Conservation (phyloP, 371 early-diverging fungal genomes). For the Basidiobolus heterosporus region DNA sequence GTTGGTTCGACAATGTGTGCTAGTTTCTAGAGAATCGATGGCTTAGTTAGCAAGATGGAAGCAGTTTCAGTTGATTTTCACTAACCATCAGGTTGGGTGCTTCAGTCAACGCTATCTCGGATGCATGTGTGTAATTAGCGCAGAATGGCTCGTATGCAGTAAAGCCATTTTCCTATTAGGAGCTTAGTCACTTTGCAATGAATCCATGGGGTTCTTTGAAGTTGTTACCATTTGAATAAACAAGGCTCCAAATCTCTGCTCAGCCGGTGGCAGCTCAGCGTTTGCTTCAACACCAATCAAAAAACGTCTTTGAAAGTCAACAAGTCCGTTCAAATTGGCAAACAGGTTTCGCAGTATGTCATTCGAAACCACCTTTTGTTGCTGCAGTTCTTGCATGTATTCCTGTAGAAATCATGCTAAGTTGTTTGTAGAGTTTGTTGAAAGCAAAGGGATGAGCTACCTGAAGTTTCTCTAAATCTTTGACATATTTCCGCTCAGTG, state of each 20-base stretch:
- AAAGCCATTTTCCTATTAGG: conserved; percentile 65
- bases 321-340: conserved; percentile 76
- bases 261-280: conserved; percentile 44
- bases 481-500: conserved; percentile 87
- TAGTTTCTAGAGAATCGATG: conserved; percentile 21
- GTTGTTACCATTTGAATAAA: conserved; percentile 39
- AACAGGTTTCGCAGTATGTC: conserved; percentile 69
- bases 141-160: conserved; percentile 86
- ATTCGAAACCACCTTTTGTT: conserved; percentile 9
- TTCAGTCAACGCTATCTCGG: conserved; percentile 35
- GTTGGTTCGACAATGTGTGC: conserved; percentile 63
- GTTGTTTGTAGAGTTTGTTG: neutral
- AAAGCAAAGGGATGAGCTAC: conserved; percentile 6
- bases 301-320: conserved; percentile 92
- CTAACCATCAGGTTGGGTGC: conserved; percentile 18
- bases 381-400: conserved; percentile 24
- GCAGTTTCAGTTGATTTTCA: too few relatives aligned
- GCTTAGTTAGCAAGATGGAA: neutral
- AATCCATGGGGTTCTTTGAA: too few relatives aligned
- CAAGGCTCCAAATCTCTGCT: conserved; percentile 73
- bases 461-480: conserved; percentile 74
- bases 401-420: conserved; percentile 7
- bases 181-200: conserved; percentile 3
- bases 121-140: conserved; percentile 73
- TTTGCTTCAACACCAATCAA: conserved; percentile 78